Conservation (phyloP, 2,329 filamentous ascomycete species). For the Coniella vitis region DNA sequence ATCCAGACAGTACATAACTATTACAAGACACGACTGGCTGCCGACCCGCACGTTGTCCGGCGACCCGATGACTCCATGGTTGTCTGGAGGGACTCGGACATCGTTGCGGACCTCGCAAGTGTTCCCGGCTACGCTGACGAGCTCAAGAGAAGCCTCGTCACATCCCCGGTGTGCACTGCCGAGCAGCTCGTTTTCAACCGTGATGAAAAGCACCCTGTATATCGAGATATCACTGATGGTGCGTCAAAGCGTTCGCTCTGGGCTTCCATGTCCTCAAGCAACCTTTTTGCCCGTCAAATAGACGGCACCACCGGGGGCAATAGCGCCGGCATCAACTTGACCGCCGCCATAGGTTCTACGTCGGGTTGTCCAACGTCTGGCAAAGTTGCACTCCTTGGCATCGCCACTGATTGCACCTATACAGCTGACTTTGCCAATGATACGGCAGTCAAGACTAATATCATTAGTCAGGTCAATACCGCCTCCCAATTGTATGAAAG, state of each 20-base stretch:
- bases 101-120: conserved; percentile 34
- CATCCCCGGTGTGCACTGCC: conserved; percentile 55
- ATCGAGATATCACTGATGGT: conserved; percentile 42
- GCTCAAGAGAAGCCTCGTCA: conserved; percentile 51
- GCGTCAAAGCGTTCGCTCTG: conserved; percentile 34
- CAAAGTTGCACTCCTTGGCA: conserved; percentile 83
- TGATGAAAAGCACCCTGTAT: conserved; percentile 64
- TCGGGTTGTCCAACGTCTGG: conserved; percentile 83
- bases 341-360: conserved; percentile 70
- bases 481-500: conserved; percentile 84
- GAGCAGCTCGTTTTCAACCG: conserved; percentile 76
- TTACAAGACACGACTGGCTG: conserved; percentile 58
- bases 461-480: conserved; percentile 77
- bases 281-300: conserved; percentile 71
- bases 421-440: conserved; percentile 59
- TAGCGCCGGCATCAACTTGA: conserved; percentile 72
- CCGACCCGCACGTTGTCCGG: conserved; percentile 61
- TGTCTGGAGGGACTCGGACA: conserved; percentile 86
- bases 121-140: conserved; percentile 44
- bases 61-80: conserved; percentile 71
- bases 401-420: conserved; percentile 91
- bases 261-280: conserved; percentile 49
- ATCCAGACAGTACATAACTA: conserved; percentile 73
- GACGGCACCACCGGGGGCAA: conserved; percentile 64
- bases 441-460: conserved; percentile 60